These are phyloP conservation scores for Juncus effusus DNA, from an alignment of 176 grass and related monocot species.

Conservation along the genomic window DNA sequence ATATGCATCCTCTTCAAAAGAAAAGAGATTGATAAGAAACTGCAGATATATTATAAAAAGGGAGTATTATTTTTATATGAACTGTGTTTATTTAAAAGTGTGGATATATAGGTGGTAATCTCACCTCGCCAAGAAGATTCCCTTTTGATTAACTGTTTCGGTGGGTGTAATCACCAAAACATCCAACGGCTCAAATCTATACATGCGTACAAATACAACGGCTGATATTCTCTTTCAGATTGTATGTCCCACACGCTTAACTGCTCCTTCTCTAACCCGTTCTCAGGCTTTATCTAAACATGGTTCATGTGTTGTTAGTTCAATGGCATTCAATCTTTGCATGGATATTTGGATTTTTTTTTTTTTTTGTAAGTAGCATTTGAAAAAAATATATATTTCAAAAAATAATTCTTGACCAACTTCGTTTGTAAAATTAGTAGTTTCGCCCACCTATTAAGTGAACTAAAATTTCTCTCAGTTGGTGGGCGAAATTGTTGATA, in stretches of 20 bases:
- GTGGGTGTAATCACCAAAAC: neutral
- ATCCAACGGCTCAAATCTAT: neutral
- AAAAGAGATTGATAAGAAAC: no score
- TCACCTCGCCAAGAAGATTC: slow-evolving; percentile 5
- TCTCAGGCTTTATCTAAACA: neutral
- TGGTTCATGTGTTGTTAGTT: neutral
- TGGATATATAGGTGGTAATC: neutral
- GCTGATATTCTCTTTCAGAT: neutral
- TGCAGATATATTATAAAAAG: neutral
- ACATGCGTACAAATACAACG: neutral
- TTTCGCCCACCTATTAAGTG: no score
- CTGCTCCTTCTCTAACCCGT: neutral
- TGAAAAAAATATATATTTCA: no score
- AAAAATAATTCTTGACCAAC: no score
- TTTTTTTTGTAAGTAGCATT: no score
- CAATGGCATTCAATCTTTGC: no score
- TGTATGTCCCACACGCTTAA: slow-evolving; percentile 20
- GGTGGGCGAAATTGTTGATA: no score
- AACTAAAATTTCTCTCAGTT: no score
- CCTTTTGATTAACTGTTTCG: neutral
- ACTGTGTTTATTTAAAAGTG: no score
- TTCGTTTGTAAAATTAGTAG: no score
- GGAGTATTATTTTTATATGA: neutral
- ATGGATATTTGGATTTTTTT: no score
- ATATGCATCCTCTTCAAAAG: no score